These are phyloP conservation scores for Phytophthora fragariaefolia DNA, from an alignment of 352 stramenopile species.

Conservation along the genomic window DNA sequence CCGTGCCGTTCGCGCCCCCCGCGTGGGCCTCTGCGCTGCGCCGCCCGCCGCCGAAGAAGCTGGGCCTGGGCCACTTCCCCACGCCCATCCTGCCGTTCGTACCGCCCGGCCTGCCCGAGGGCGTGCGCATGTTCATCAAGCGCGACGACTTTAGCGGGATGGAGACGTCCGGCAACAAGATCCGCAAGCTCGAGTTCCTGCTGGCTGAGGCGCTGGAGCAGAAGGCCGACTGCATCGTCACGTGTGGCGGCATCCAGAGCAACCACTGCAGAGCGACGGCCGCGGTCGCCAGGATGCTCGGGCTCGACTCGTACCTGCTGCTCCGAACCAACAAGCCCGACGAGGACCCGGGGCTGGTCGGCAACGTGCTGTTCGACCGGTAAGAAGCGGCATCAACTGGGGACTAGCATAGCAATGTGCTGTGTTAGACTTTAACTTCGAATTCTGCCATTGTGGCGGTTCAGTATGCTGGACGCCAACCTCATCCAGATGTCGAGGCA, in stretches of 20 bases:
- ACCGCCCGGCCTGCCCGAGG: constrained; percentile 69
- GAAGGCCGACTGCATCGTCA: constrained; percentile 90
- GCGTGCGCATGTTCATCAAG: constrained; percentile 86
- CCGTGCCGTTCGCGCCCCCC: constrained; percentile 64
- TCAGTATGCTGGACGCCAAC: constrained; percentile 73
- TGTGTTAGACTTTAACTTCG: neutral
- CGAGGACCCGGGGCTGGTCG: constrained; percentile 69
- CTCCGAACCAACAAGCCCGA: constrained; percentile 84
- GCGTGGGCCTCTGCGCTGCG: constrained; percentile 64
- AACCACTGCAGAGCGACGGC: constrained; percentile 94
- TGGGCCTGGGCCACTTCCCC: constrained; percentile 78
- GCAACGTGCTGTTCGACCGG: constrained; percentile 83
- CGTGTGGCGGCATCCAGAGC: constrained; percentile 93
- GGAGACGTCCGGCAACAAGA: constrained; percentile 95
- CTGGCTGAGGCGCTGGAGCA: constrained; percentile 90
- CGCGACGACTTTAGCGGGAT: constrained; percentile 90
- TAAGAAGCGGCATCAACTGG: too few relatives aligned
- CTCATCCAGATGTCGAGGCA: constrained; percentile 84
- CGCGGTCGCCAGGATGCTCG: constrained; percentile 87
- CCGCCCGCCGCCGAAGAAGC: constrained; percentile 51
- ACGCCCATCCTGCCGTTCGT: constrained; percentile 81
- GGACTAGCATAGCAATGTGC: too few relatives aligned
- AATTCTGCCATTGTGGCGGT: neutral
- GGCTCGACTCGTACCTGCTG: constrained; percentile 92
- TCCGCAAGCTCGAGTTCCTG: constrained; percentile 96